Evolutionary conservation across 192 early-diverging fungal species (phyloP).

Genomic region (Spizellomyces punctatus): DNA sequence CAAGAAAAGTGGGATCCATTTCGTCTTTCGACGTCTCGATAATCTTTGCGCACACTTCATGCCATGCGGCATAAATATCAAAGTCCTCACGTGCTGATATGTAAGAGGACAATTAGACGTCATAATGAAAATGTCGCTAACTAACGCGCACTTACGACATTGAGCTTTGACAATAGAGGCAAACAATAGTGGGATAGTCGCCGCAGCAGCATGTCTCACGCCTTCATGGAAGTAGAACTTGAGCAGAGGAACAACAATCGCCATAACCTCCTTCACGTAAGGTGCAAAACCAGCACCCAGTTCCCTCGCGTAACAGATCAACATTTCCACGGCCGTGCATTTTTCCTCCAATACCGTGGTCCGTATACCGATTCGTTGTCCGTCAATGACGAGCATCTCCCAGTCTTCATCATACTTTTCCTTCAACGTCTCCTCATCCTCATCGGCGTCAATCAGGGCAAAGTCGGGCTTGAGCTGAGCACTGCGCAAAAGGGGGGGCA

Average conservation of each 20-base stretch:
- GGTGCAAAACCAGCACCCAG: conserved; percentile 87
- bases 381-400: conserved; percentile 92
- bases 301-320: conserved; percentile 91
- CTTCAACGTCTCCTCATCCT: conserved; percentile 72
- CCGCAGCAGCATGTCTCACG: conserved; percentile 86
- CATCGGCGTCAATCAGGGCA: conserved; percentile 48
- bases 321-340: conserved; percentile 96
- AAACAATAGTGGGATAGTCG: conserved; percentile 80
- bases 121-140: background rate
- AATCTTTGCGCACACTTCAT: conserved; percentile 72
- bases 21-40: conserved; percentile 78
- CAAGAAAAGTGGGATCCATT: conserved; percentile 77
- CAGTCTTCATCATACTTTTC: conserved; percentile 96
- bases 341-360: conserved; percentile 97
- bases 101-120: conserved; percentile 8
- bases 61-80: conserved; percentile 68
- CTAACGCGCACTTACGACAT: conserved; percentile 17
- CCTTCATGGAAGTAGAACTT: conserved; percentile 99
- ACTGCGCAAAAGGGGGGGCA: conserved; percentile 85
- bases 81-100: conserved; percentile 39
- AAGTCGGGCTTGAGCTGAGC: conserved; percentile 92
- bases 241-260: conserved; percentile 86
- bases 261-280: conserved; percentile 81
- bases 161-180: conserved; percentile 46
- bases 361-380: conserved; percentile 90